Evolutionary conservation across 2,329 filamentous ascomycete species (phyloP).

Genomic region (Neophaeococcomyces aloes): DNA sequence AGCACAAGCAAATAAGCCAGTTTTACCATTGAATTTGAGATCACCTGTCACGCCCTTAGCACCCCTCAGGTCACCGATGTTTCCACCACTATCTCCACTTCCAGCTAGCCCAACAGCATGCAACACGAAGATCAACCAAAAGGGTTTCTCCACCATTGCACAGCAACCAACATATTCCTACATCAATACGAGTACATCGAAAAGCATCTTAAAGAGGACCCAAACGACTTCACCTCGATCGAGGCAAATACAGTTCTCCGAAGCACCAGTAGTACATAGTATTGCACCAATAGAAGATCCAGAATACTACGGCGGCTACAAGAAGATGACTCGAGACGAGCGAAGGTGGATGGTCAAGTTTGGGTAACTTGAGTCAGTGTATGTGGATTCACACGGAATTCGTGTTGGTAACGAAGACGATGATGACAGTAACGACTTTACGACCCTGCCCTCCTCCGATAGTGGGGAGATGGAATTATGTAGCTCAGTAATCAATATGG

Average conservation of each 20-base stretch:
- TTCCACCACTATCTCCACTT: slow-evolving; percentile 30
- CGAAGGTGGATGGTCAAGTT: slow-evolving; percentile 34
- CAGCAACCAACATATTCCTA: slow-evolving; percentile 34
- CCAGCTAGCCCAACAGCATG: slow-evolving; percentile 32
- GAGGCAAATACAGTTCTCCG: slow-evolving; percentile 35
- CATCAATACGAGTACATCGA: slow-evolving; percentile 34
- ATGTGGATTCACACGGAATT: not conserved
- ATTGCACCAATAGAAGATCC: slow-evolving; percentile 40
- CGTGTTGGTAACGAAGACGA: not conserved
- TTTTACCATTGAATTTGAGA: slow-evolving; percentile 30
- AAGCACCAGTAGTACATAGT: slow-evolving; percentile 35
- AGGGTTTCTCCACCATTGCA: slow-evolving; percentile 29
- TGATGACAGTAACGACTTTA: slow-evolving; percentile 2
- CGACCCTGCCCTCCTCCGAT: not conserved
- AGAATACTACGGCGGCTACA: slow-evolving; percentile 39
- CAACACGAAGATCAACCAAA: slow-evolving; percentile 29
- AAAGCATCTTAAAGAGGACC: slow-evolving; percentile 40
- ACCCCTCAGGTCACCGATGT: slow-evolving; percentile 26
- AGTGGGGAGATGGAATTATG: not conserved
- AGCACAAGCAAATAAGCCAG: slow-evolving; percentile 25
- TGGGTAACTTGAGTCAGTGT: slow-evolving; percentile 19
- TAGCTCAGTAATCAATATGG: slow-evolving; percentile 2
- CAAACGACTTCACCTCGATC: slow-evolving; percentile 13
- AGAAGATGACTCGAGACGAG: slow-evolving; percentile 37
- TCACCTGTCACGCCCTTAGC: slow-evolving; percentile 29